Conservation (phyloP, 495 filamentous ascomycete species). For the Venustampulla echinocandica region DNA sequence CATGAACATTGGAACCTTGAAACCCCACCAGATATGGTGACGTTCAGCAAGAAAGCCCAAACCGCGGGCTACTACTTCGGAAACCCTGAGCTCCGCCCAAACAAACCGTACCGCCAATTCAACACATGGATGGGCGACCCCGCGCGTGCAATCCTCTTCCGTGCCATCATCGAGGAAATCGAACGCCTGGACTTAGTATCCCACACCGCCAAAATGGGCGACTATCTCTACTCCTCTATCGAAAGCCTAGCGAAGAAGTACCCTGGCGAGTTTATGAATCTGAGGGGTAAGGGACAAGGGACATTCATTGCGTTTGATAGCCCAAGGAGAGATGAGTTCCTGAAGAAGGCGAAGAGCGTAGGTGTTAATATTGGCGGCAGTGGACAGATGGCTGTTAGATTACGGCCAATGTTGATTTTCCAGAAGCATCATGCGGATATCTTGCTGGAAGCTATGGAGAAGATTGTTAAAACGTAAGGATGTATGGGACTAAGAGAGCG, state of each 20-base stretch:
- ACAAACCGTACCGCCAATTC: slow-evolving; percentile 98
- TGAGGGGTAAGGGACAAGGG: slow-evolving; percentile 88
- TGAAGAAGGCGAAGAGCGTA: slow-evolving; percentile 69
- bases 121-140: slow-evolving; percentile 99
- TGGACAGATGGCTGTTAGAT: slow-evolving; percentile 68
- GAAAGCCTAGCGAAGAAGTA: slow-evolving; percentile 61
- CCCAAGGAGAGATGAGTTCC: slow-evolving; percentile 74
- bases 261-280: slow-evolving; percentile 77
- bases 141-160: slow-evolving; percentile 80
- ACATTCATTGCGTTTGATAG: slow-evolving; percentile 97
- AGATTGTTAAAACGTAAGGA: slow-evolving; percentile 48
- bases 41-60: slow-evolving; percentile 98
- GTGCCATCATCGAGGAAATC: slow-evolving; percentile 85
- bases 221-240: slow-evolving; percentile 71
- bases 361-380: slow-evolving; percentile 93
- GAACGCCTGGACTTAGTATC: slow-evolving; percentile 69
- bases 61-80: slow-evolving; percentile 96
- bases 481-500: too few species aligned
- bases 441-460: slow-evolving; percentile 53
- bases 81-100: slow-evolving; percentile 79
- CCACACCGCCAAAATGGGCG: slow-evolving; percentile 73
- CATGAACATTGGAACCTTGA: slow-evolving; percentile 93
- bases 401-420: slow-evolving; percentile 95
- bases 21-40: slow-evolving; percentile 92
- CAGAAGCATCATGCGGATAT: slow-evolving; percentile 78